phyloP scores from a whole-genome alignment of 73 alveolate species.

The Uronychia setigera region DNA sequence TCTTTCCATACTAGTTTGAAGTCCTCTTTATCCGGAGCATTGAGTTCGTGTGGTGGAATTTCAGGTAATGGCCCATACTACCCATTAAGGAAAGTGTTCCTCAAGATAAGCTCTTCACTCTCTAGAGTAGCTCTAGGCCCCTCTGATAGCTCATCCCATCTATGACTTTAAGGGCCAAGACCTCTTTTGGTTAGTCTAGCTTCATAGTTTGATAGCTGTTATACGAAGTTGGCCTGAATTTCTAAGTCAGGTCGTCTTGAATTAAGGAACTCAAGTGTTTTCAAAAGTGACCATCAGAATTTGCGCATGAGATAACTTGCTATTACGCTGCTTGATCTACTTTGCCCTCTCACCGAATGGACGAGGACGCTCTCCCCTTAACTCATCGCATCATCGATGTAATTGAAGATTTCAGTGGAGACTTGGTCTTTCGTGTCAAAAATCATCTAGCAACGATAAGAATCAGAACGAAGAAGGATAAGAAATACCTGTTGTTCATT shows the following conservation, averaged over 20 bases:
- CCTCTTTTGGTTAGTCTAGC: slow-evolving; percentile 53
- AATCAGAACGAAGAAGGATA: not conserved
- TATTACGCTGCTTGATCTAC: slow-evolving; percentile 52
- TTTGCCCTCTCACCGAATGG: slow-evolving; percentile 30
- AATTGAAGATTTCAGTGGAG: slow-evolving; percentile 46
- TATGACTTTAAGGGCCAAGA: slow-evolving; percentile 67
- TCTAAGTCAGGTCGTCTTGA: slow-evolving; percentile 88
- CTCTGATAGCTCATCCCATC: slow-evolving; percentile 64
- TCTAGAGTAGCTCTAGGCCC: slow-evolving; percentile 15
- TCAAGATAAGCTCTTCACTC: slow-evolving; percentile 81
- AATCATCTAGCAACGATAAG: not conserved
- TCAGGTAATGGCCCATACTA: slow-evolving; percentile 87
- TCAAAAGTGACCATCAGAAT: slow-evolving; percentile 79
- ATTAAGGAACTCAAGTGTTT: slow-evolving; percentile 80
- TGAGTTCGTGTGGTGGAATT: slow-evolving; percentile 21
- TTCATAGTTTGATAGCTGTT: slow-evolving; percentile 69
- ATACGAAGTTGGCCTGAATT: slow-evolving; percentile 75
- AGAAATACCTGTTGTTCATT: slow-evolving; percentile 79
- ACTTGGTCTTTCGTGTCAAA: slow-evolving; percentile 67
- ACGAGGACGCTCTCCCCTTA: slow-evolving; percentile 65
- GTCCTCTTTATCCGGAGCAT: not conserved
- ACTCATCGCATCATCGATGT: slow-evolving; percentile 70
- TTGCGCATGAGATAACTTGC: slow-evolving; percentile 80
- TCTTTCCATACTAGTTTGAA: slow-evolving; percentile 21
- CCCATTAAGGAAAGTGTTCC: slow-evolving; percentile 88